Evolutionary conservation across 306 rosid genomes (phyloP).

Genomic region (Sicyos baderoa): DNA sequence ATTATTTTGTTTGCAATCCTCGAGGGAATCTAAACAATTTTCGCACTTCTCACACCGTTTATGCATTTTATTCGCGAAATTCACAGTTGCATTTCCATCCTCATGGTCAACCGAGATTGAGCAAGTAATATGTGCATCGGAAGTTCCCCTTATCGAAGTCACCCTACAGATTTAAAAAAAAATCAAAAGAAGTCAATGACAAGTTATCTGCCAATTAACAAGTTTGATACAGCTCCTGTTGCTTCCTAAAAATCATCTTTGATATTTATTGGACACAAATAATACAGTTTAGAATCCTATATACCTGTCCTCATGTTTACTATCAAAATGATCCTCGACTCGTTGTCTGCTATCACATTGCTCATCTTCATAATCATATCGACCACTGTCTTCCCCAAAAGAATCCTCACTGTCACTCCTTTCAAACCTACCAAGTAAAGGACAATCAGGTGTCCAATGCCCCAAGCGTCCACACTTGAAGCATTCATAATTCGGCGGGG

Average conservation of each 20-base stretch:
- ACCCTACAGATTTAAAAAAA: neutral
- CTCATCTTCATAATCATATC: constrained; percentile 53
- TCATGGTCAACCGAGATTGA: no score
- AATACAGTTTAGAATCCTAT: neutral
- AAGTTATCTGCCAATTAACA: neutral
- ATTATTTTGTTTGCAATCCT: no score
- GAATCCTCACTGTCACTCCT: constrained; percentile 49
- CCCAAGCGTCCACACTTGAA: no score
- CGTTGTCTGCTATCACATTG: constrained; percentile 75
- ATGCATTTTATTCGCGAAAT: neutral
- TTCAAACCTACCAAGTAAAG: constrained; percentile 30
- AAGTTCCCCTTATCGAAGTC: neutral
- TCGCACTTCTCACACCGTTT: neutral
- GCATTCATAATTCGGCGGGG: no score
- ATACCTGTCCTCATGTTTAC: constrained; percentile 80
- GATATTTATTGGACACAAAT: no score
- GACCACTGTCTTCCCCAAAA: constrained; percentile 57
- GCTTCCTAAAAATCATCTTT: neutral
- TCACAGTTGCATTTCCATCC: no score
- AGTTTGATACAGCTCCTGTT: neutral
- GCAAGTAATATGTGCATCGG: no score
- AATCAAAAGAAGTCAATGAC: neutral
- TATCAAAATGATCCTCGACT: constrained; percentile 61
- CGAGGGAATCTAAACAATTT: neutral
- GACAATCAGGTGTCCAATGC: constrained; percentile 33